Conservation (phyloP, 2,329 filamentous ascomycete genomes). For the Drechslerella stenobrocha region DNA sequence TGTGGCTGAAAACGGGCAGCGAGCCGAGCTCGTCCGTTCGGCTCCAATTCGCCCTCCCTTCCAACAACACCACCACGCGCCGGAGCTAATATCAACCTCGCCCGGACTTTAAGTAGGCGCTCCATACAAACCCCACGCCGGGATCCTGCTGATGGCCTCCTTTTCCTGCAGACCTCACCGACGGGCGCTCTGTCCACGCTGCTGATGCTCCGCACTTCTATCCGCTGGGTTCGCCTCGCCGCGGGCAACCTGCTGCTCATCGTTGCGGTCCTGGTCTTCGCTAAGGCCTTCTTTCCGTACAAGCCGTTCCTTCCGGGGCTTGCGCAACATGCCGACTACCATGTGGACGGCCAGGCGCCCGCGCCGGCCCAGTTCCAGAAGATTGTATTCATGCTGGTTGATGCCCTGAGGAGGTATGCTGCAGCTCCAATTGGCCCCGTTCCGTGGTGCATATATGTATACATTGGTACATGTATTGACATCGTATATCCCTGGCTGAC, state of each 20-base stretch:
- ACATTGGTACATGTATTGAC: neutral
- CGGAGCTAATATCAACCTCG: no score
- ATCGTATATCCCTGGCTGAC: no score
- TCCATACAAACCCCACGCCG: neutral
- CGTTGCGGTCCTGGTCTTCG: slow-evolving; percentile 74
- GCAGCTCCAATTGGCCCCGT: neutral
- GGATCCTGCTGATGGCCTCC: neutral
- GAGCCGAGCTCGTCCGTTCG: slow-evolving; percentile 11
- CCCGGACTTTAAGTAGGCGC: no score
- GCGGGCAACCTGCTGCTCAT: slow-evolving; percentile 78
- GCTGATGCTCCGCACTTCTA: slow-evolving; percentile 38
- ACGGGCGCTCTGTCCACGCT: neutral
- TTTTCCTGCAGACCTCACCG: neutral
- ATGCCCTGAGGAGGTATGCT: slow-evolving; percentile 80
- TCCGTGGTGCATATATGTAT: neutral
- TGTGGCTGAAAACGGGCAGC: slow-evolving; percentile 20
- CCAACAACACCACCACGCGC: no score
- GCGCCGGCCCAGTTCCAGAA: slow-evolving; percentile 78
- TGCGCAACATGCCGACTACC: slow-evolving; percentile 64
- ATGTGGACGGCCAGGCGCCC: slow-evolving; percentile 53
- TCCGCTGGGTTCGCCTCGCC: slow-evolving; percentile 58
- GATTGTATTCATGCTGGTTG: slow-evolving; percentile 95
- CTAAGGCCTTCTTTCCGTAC: slow-evolving; percentile 93
- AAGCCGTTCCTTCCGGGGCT: slow-evolving; percentile 89
- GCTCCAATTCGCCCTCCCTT: no score